Evolutionary conservation across 2,329 filamentous ascomycete genomes (phyloP).

Genomic region (Fusarium chlamydosporum): DNA sequence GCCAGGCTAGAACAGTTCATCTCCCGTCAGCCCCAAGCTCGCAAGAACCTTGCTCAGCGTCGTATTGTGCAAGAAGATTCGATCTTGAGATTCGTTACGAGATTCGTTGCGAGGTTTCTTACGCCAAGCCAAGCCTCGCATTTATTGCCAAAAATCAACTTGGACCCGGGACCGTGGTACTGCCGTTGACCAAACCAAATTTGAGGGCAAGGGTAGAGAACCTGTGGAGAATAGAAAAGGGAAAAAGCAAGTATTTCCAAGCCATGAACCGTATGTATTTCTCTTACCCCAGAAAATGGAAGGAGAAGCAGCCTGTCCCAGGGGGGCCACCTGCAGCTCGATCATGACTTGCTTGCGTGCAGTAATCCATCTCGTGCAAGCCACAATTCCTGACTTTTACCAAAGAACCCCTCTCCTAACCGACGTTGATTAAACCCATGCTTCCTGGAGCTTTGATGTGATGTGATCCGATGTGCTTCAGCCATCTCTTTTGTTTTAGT

Average conservation of each 20-base stretch:
- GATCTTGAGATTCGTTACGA: constrained; percentile 16
- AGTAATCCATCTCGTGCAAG: constrained; percentile 39
- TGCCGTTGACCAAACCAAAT: constrained; percentile 44
- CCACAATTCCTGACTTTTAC: constrained; percentile 45
- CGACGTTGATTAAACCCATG: constrained; percentile 34
- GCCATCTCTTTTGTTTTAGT: constrained; percentile 31
- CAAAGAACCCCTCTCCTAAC: constrained; percentile 25
- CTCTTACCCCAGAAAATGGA: constrained; percentile 48
- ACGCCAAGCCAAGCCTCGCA: constrained; percentile 2
- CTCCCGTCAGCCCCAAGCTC: constrained; percentile 22
- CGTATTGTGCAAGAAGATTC: constrained; percentile 12
- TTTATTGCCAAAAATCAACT: constrained; percentile 14
- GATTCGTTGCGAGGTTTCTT: background rate
- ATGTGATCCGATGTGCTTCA: constrained; percentile 36
- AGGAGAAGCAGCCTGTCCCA: constrained; percentile 18
- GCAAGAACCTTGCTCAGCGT: constrained; percentile 31
- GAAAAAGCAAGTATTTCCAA: constrained; percentile 40
- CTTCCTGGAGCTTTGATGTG: constrained; percentile 29
- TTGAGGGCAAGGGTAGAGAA: constrained; percentile 28
- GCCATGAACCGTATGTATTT: constrained; percentile 18
- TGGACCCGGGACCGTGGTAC: constrained; percentile 42
- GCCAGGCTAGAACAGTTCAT: constrained; percentile 24
- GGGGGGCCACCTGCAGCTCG: constrained; percentile 34
- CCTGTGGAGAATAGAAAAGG: constrained; percentile 24
- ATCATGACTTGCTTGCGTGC: constrained; percentile 34